These are phyloP conservation scores for Gnomoniopsis smithogilvyi DNA, from an alignment of 2,329 filamentous ascomycete genomes.

Conservation along the genomic window DNA sequence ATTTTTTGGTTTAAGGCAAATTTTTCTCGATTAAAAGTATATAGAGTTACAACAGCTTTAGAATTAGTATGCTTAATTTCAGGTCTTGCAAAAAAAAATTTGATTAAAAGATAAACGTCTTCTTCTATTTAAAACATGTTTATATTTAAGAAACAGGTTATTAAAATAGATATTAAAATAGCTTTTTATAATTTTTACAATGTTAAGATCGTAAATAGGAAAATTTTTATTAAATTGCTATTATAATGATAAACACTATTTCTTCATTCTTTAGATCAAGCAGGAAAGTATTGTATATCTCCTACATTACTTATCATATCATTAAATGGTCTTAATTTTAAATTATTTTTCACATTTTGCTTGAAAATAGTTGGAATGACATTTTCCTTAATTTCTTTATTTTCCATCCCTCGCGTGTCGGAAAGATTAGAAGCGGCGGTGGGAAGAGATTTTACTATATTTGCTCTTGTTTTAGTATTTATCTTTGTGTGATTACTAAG, in stretches of 20 bases:
- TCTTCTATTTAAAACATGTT: conserved; percentile 13
- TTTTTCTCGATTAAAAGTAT: conserved; percentile 19
- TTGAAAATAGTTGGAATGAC: conserved; percentile 1
- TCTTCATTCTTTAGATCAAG: conserved; percentile 1
- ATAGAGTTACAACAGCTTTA: conserved; percentile 19
- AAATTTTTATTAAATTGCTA: conserved; percentile 9
- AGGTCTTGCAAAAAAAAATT: conserved; percentile 18
- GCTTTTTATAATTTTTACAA: conserved; percentile 9
- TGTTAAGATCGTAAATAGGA: conserved; percentile 6
- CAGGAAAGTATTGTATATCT: conserved; percentile 5
- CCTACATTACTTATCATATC: conserved; percentile 4
- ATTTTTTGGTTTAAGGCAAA: conserved; percentile 19
- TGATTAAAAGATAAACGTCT: conserved; percentile 7
- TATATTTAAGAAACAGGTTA: conserved; percentile 8
- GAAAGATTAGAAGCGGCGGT: neutral
- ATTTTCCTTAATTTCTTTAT: neutral
- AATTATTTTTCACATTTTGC: neutral
- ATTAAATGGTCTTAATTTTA: conserved; percentile 1
- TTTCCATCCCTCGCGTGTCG: neutral
- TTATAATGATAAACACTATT: conserved; percentile 5
- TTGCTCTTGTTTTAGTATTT: neutral
- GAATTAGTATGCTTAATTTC: conserved; percentile 20
- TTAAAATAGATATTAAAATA: conserved; percentile 16
- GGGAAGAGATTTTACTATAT: neutral
- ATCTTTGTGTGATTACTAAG: neutral